These are phyloP conservation scores for Trametes polyzona DNA, from an alignment of 1,284 basidiomycete genomes.

Conservation along the genomic window DNA sequence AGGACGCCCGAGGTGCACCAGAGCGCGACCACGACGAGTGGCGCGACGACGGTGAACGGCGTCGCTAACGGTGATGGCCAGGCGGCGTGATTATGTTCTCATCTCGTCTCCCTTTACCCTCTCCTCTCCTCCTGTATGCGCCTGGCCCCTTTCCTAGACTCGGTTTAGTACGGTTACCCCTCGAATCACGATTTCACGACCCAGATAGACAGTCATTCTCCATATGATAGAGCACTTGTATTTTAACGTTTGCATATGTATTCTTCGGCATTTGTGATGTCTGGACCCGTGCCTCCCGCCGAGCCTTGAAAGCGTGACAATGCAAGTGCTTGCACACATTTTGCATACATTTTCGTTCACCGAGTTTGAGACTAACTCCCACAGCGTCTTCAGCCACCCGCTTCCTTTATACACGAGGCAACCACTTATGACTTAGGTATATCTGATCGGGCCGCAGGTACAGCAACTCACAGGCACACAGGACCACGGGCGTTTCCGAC, in stretches of 20 bases:
- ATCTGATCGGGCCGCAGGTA: no score
- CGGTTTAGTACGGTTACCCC: not conserved
- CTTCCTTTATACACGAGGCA: no score
- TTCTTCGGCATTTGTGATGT: not conserved
- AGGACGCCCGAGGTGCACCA: conserved; percentile 18
- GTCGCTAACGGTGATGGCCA: conserved; percentile 15
- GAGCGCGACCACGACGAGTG: conserved; percentile 22
- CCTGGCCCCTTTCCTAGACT: not conserved
- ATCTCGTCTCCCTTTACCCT: not conserved
- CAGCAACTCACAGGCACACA: no score
- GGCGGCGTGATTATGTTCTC: not conserved
- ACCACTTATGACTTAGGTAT: no score
- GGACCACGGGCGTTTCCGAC: no score
- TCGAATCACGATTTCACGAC: not conserved
- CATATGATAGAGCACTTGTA: conserved; percentile 25
- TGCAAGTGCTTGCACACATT: no score
- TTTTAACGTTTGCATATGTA: conserved; percentile 17
- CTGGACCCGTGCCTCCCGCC: no score
- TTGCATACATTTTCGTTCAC: no score
- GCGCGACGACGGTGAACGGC: conserved; percentile 18
- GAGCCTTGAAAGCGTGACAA: no score
- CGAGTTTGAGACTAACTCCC: no score
- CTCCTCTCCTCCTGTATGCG: not conserved
- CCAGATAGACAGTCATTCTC: conserved; percentile 16
- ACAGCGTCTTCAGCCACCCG: no score